These are phyloP conservation scores for Diplotaxis tenuifolia DNA, from an alignment of 345 rosid genomes.

Conservation along the genomic window DNA sequence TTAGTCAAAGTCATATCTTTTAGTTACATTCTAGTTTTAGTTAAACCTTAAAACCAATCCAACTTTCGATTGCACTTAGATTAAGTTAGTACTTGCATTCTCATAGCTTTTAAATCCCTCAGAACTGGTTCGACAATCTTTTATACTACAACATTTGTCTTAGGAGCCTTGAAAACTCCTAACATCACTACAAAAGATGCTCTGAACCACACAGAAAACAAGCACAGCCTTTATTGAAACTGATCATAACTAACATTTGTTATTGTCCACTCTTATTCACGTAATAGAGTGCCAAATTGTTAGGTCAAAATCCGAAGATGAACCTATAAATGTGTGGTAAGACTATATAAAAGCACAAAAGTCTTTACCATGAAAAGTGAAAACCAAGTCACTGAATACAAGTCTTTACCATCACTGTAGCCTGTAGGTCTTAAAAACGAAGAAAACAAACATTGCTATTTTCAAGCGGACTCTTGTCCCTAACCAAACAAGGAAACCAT, in stretches of 20 bases:
- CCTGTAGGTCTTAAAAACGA: neutral
- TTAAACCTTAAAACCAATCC: no score
- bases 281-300: neutral
- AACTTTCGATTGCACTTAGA: no score
- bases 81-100: no score
- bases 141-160: no score
- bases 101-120: no score
- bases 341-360: neutral
- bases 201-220: neutral
- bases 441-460: conserved; percentile 5
- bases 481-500: neutral
- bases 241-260: neutral
- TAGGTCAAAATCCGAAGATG: neutral
- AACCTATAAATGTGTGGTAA: neutral
- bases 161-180: no score
- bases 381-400: neutral
- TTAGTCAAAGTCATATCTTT: no score
- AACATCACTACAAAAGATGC: neutral
- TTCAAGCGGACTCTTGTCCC: conserved; percentile 7
- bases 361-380: neutral
- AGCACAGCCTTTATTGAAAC: neutral
- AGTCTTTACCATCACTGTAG: neutral
- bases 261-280: neutral
- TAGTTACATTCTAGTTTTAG: no score
- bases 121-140: no score